These are phyloP conservation scores for Musa schizocarpa DNA, from an alignment of 176 grass and related monocot species.

Conservation along the genomic window DNA sequence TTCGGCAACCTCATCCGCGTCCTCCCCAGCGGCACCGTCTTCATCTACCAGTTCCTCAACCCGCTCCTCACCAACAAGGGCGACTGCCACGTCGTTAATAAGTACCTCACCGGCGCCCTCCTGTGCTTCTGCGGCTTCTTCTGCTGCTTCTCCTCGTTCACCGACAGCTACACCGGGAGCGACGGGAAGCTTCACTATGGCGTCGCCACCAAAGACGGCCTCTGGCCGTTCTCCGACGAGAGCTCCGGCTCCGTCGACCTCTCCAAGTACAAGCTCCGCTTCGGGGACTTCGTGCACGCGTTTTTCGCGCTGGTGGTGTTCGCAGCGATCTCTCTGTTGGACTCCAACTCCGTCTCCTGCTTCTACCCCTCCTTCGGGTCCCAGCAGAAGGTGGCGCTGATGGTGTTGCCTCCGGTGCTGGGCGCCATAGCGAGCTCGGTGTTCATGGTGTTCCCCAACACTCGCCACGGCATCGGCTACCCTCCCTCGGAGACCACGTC, in stretches of 20 bases:
- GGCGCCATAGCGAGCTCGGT: conserved; percentile 43
- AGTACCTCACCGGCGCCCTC: conserved; percentile 21
- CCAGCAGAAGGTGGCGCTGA: conserved; percentile 30
- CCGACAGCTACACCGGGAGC: conserved; percentile 46
- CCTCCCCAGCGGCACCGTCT: conserved; percentile 41
- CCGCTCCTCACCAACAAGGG: conserved; percentile 64
- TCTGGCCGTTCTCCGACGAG: conserved; percentile 37
- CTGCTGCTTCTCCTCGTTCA: conserved; percentile 55
- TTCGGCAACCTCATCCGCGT: conserved; percentile 45
- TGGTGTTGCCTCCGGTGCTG: conserved; percentile 34
- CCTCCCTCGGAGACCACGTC: not conserved
- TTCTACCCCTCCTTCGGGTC: conserved; percentile 34
- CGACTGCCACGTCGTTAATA: conserved; percentile 28
- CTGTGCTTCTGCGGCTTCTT: conserved; percentile 28
- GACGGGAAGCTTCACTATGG: conserved; percentile 57
- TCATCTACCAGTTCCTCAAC: conserved; percentile 50
- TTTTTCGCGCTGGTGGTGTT: conserved; percentile 41
- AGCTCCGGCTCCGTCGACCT: not conserved
- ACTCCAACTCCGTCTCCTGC: conserved; percentile 32
- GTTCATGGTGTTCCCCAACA: conserved; percentile 48
- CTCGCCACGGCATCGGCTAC: conserved; percentile 46
- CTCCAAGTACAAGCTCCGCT: conserved; percentile 21
- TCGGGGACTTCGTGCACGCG: conserved; percentile 45
- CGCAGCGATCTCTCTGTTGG: conserved; percentile 34
- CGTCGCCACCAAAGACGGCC: conserved; percentile 31